Evolutionary conservation across 2,329 filamentous ascomycete genomes (phyloP), one percentile per base, ranked within the genome.

Genomic region (Phyllosticta citrichinensis): DNA sequence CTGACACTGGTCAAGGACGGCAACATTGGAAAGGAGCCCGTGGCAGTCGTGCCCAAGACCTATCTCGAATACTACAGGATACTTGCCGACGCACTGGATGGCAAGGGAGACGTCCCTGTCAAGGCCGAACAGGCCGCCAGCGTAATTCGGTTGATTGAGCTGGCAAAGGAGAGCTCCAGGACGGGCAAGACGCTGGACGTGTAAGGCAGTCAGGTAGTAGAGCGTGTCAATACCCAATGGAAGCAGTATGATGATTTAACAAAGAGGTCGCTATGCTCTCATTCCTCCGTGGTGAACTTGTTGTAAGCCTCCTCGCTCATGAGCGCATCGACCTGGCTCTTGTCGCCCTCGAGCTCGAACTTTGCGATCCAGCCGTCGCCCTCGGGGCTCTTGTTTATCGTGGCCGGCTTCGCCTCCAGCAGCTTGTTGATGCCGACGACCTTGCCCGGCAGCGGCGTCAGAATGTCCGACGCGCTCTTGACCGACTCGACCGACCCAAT

Each of bases 401-500:
- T 87, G 63, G 83, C 83, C 22, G 94, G 93, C 79, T 88, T 92
- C 75, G 94, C 87, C 75, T 95, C 89, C 64, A 99, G 82, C 63
- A 80, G 71, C 11, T 72, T 71, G 79, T 99, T 99, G 69, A 86
- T 81, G 70, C 87, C 83, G 47, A 84, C 81, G 63, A 99, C 84
- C 67, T 79, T 88, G 71, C 93, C 93, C 58, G 82, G 78, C 66
- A 97, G 83, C 19, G 94, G 94, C 14, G 91, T 87, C 78, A 96
- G 88, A 80, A 99, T 96, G 74, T 99, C 94, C 65, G 90, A 93
- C n/a, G 94, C 94, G 64, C 88, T 94, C 82, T 99, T 99, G 76
- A 99, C 94, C 2, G 91, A 97, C 80, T 99, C 94, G 68, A 99
- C 93, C 63, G 93, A 91, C 67, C 94, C 94, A 67, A 97, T 88